A percentile compares a stretch with the other conserved stretches of the same genome.
These are phyloP conservation scores for Hirsutella minnesotensis DNA, from an alignment of 2,329 filamentous ascomycete genomes.

Conservation along the genomic window DNA sequence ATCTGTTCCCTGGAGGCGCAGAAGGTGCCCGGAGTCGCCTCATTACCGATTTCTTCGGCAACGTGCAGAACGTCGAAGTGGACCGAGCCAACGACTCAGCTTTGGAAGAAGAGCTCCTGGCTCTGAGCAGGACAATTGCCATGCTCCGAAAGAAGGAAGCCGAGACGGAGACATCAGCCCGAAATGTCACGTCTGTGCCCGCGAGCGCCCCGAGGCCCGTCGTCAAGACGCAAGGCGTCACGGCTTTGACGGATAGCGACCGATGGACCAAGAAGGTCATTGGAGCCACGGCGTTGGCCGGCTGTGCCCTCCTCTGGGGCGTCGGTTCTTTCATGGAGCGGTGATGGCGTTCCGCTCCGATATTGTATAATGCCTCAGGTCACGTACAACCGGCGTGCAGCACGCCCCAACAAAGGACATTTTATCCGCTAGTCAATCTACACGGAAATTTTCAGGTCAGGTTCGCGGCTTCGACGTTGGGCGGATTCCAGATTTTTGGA, in stretches of 20 bases:
- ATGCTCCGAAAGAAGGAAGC: slow-evolving; percentile 37
- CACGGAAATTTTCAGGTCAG: no score
- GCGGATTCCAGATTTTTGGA: no score
- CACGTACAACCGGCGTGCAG: no score
- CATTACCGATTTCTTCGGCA: slow-evolving; percentile 96
- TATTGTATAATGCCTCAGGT: no score
- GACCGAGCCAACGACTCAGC: slow-evolving; percentile 48
- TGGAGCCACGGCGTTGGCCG: slow-evolving; percentile 50
- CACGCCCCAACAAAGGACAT: no score
- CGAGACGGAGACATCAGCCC: slow-evolving; percentile 24
- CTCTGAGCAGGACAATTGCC: slow-evolving; percentile 58
- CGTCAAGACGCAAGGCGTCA: slow-evolving; percentile 28
- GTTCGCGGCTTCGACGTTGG: no score
- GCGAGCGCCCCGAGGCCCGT: slow-evolving; percentile 15
- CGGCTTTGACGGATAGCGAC: slow-evolving; percentile 51
- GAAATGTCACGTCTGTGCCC: slow-evolving; percentile 14
- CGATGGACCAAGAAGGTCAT: slow-evolving; percentile 56
- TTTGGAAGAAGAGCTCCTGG: slow-evolving; percentile 62
- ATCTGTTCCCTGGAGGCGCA: slow-evolving; percentile 83
- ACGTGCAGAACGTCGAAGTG: slow-evolving; percentile 93
- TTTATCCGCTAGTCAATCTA: no score
- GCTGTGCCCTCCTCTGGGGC: slow-evolving; percentile 48
- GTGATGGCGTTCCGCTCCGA: not conserved
- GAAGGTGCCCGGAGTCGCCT: slow-evolving; percentile 64
- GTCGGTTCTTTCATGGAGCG: slow-evolving; percentile 39